phyloP scores from a whole-genome alignment of 306 rosid genomes.

The Malus sieversii region DNA sequence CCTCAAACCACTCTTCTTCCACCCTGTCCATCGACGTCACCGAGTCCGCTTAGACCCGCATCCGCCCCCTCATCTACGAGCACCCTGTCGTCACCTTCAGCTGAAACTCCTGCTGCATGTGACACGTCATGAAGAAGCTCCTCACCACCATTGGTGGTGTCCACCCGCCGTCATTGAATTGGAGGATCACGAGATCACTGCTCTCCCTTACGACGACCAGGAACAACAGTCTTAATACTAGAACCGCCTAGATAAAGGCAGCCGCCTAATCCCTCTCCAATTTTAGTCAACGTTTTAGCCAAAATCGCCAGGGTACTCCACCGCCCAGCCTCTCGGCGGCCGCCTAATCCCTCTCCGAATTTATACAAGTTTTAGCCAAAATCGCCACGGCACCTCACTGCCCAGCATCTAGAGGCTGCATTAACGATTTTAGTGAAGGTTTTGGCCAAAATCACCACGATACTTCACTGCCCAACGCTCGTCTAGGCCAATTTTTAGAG shows the following conservation, averaged over 20 bases:
- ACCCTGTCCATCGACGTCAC: conserved; percentile 62
- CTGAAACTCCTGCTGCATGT: conserved; percentile 91
- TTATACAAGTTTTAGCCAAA: too few species aligned
- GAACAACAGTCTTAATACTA: neutral
- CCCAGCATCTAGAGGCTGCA: too few species aligned
- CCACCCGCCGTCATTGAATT: conserved; percentile 87
- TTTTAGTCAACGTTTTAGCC: too few species aligned
- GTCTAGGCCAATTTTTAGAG: too few species aligned
- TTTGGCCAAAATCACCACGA: too few species aligned
- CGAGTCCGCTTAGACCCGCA: conserved; percentile 62
- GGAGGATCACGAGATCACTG: conserved; percentile 80
- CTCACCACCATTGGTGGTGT: conserved; percentile 86
- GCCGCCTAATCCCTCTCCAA: too few species aligned
- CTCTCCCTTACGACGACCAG: conserved; percentile 32
- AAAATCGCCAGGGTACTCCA: too few species aligned
- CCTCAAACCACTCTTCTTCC: conserved; percentile 31
- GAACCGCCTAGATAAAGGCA: conserved; percentile 21
- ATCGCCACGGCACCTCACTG: too few species aligned
- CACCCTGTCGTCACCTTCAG: conserved; percentile 87
- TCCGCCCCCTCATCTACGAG: conserved; percentile 86
- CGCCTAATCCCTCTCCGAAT: too few species aligned
- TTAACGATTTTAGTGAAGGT: too few species aligned
- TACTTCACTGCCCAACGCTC: too few species aligned
- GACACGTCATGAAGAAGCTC: conserved; percentile 98
- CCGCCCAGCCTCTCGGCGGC: too few species aligned